Base-by-base conservation (phyloP, 306 rosid species). In the Lupinus albus region DNA sequence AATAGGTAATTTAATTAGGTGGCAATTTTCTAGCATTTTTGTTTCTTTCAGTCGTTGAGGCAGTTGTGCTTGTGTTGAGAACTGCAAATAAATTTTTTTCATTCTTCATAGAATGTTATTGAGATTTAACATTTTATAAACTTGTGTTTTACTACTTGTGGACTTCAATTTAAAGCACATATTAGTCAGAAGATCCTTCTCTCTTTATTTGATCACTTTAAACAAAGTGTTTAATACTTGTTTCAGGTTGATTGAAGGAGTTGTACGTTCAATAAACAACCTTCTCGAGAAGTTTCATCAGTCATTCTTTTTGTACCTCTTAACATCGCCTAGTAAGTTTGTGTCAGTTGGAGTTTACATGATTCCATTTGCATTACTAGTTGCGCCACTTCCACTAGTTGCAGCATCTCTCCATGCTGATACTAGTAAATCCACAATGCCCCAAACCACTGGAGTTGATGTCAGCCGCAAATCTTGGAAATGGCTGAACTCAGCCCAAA, bases 231-330 rank as follows among this genome's bases (percentile, higher is more conserved):
- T 70, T 70, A 36, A 11, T 65, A 7, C 9, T 50, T 73, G 56
- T 53, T 81, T 78, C 98, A 93, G 97, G 82, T 80, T 93, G 74
- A 76, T 93, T 59, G 97, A 93, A 85, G 98, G 96, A 88, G 97
- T 86, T 58, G 30, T 90, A 44, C 96, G 82, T 25, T 89, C 97
- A 1, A 91, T 93, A 68, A 93, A 93, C 83, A 93, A 93, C 81
- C 97, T 93, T 78, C 94, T 90, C 3, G 97, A 93, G 84, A 93
- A 93, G 83, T 89, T 90, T 78, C 98, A 93, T 49, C 98, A 93
- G 71, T 93, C 98, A 36, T 89, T 88, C 67, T 93, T 93, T 67
- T 84, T 88, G 46, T 93, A 93, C 84, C 89, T 89, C 55, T 68
- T 93, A 75, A 85, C 95, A 8, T 83, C 96, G 13, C 92, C 98